Evolutionary conservation across 805 yeast genomes (phyloP).

Genomic region (Saccharomycopsis vini): DNA sequence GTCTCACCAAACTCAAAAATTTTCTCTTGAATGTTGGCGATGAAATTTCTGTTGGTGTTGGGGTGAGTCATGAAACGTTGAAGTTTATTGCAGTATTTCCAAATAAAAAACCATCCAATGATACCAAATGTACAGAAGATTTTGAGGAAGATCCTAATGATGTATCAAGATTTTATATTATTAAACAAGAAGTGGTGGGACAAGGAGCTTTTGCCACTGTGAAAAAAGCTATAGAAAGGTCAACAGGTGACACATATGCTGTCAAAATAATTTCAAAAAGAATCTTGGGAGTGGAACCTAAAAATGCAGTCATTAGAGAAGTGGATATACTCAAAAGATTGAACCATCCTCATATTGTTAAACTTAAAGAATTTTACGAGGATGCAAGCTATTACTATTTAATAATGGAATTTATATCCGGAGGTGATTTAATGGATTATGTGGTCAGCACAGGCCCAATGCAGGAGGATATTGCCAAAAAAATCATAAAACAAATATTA

Average conservation of each 20-base stretch:
- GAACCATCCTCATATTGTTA: slow-evolving; percentile 79
- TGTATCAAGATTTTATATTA: slow-evolving; percentile 60
- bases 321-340: slow-evolving; percentile 68
- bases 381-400: slow-evolving; percentile 73
- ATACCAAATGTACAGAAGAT: slow-evolving; percentile 21
- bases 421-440: slow-evolving; percentile 97
- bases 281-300: slow-evolving; percentile 65
- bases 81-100: slow-evolving; percentile 40
- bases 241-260: slow-evolving; percentile 80
- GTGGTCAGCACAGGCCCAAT: slow-evolving; percentile 88
- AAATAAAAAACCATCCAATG: slow-evolving; percentile 23
- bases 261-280: slow-evolving; percentile 82
- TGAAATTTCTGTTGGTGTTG: slow-evolving; percentile 83
- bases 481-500: slow-evolving; percentile 74
- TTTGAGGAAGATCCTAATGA: slow-evolving; percentile 29
- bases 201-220: slow-evolving; percentile 99
- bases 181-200: slow-evolving; percentile 80
- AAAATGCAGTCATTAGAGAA: slow-evolving; percentile 80
- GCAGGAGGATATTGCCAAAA: slow-evolving; percentile 84
- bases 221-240: slow-evolving; percentile 77
- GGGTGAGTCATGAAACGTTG: slow-evolving; percentile 62
- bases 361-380: slow-evolving; percentile 75
- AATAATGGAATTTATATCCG: slow-evolving; percentile 93
- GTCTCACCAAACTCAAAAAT: slow-evolving; percentile 67
- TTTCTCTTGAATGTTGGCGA: slow-evolving; percentile 87